phyloP scores from a whole-genome alignment of 2,329 filamentous ascomycete species.

The Rutstroemia sp. region DNA sequence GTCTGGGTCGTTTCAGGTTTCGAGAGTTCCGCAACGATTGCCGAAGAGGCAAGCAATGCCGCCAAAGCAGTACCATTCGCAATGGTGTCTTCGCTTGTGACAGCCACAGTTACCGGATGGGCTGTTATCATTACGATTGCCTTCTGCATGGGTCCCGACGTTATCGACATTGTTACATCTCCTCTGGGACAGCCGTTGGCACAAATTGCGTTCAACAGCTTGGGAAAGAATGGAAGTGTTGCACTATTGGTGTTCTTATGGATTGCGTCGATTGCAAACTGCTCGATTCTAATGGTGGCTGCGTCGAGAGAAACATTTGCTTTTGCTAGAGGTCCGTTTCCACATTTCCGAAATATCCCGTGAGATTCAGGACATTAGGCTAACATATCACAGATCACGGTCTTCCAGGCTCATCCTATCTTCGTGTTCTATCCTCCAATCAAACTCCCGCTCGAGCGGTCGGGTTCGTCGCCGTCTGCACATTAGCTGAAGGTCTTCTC shows the following conservation, averaged over 20 bases:
- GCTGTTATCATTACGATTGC: constrained; percentile 51
- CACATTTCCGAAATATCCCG: neutral
- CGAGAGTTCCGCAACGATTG: constrained; percentile 27
- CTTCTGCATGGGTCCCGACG: constrained; percentile 46
- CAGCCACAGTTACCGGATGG: constrained; percentile 38
- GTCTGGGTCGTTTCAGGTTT: constrained; percentile 31
- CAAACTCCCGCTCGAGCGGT: constrained; percentile 27
- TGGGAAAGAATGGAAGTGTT: constrained; percentile 45
- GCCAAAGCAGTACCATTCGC: constrained; percentile 29
- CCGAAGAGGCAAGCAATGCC: constrained; percentile 28
- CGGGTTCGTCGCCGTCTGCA: constrained; percentile 23
- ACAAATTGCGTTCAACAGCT: constrained; percentile 51
- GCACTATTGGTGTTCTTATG: constrained; percentile 27
- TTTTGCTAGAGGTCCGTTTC: constrained; percentile 23
- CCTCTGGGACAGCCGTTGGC: constrained; percentile 45
- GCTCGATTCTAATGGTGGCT: constrained; percentile 30
- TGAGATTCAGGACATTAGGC: neutral
- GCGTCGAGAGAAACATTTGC: constrained; percentile 28
- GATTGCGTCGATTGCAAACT: constrained; percentile 27
- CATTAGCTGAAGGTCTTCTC: constrained; percentile 27
- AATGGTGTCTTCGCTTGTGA: constrained; percentile 27
- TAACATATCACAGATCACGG: constrained; percentile 24
- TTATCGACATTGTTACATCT: constrained; percentile 37
- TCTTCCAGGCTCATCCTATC: constrained; percentile 25
- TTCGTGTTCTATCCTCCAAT: constrained; percentile 25